Evolutionary conservation across 805 yeast genomes (phyloP).

Genomic region (Spathaspora hagerdaliae): DNA sequence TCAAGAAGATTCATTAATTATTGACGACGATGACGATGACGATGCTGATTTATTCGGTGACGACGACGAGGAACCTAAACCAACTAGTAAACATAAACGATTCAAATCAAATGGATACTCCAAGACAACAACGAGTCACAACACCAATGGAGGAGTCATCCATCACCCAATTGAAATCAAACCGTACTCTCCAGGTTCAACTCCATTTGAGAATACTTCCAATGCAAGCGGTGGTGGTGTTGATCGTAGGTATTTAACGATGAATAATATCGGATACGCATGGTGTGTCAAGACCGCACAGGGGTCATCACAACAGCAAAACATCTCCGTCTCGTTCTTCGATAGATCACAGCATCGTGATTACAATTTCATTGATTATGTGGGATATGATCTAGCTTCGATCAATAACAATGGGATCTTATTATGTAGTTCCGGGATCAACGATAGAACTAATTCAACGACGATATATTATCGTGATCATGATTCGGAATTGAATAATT

Average conservation of each 20-base stretch:
- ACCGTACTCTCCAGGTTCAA: constrained; percentile 84
- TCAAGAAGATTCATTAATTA: constrained; percentile 32
- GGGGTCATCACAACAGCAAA: constrained; percentile 38
- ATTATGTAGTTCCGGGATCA: constrained; percentile 42
- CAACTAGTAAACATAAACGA: not conserved
- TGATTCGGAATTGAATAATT: constrained; percentile 53
- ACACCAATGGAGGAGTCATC: not conserved
- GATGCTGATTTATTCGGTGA: constrained; percentile 6
- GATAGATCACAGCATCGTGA: constrained; percentile 74
- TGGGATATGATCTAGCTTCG: constrained; percentile 70
- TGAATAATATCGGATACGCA: constrained; percentile 77
- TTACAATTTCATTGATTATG: constrained; percentile 78
- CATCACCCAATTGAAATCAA: constrained; percentile 19
- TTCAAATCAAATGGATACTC: not conserved
- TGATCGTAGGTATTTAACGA: constrained; percentile 72
- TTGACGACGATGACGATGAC: constrained; percentile 29
- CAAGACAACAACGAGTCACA: no score
- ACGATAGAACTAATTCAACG: constrained; percentile 23
- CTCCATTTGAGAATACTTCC: constrained; percentile 48
- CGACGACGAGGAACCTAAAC: not conserved
- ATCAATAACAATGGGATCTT: constrained; percentile 64
- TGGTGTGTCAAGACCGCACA: constrained; percentile 57
- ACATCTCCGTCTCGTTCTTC: constrained; percentile 84
- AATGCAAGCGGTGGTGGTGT: constrained; percentile 15
- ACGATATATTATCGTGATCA: constrained; percentile 57